These are phyloP conservation scores for Borealophlyctis nickersoniae DNA, from an alignment of 192 early-diverging fungal species.

Conservation along the genomic window DNA sequence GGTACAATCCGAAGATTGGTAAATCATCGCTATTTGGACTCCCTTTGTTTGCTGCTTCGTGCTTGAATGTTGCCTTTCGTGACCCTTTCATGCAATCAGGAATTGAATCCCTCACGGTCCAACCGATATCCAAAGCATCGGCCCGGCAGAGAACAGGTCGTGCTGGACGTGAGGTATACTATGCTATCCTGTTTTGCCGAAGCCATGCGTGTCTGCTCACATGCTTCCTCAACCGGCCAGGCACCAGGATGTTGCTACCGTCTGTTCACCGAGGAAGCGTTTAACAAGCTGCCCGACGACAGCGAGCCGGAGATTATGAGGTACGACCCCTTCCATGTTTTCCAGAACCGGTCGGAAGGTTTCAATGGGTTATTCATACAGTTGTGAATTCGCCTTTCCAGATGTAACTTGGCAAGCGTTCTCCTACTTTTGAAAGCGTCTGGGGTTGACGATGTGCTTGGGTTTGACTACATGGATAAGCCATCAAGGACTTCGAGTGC, in stretches of 20 bases:
- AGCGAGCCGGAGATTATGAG: constrained; percentile 92
- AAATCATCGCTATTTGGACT: constrained; percentile 6
- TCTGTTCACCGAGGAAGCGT: constrained; percentile 85
- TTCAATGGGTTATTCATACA: too few relatives aligned
- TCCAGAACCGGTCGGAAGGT: too few relatives aligned
- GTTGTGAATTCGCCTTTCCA: too few relatives aligned
- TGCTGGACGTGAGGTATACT: constrained; percentile 91
- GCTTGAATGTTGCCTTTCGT: too few relatives aligned
- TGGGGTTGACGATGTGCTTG: constrained; percentile 82
- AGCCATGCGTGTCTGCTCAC: background rate
- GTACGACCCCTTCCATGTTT: background rate
- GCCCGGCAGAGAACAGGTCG: constrained; percentile 89
- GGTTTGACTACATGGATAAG: constrained; percentile 94
- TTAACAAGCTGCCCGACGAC: constrained; percentile 69
- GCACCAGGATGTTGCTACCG: constrained; percentile 87
- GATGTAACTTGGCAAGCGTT: constrained; percentile 81
- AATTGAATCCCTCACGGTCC: constrained; percentile 79
- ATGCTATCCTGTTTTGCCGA: background rate
- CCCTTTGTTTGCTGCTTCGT: too few relatives aligned
- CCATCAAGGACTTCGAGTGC: constrained; percentile 69
- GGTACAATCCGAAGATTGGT: constrained; percentile 85
- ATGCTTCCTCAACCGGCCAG: constrained; percentile 24
- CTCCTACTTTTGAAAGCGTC: constrained; percentile 87
- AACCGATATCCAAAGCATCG: constrained; percentile 87
- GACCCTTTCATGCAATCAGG: too few relatives aligned